A percentile compares a stretch with the other conserved stretches of the same genome.
Conservation (phyloP, 2,329 filamentous ascomycete genomes). For the Aspergillus novoparasiticus region DNA sequence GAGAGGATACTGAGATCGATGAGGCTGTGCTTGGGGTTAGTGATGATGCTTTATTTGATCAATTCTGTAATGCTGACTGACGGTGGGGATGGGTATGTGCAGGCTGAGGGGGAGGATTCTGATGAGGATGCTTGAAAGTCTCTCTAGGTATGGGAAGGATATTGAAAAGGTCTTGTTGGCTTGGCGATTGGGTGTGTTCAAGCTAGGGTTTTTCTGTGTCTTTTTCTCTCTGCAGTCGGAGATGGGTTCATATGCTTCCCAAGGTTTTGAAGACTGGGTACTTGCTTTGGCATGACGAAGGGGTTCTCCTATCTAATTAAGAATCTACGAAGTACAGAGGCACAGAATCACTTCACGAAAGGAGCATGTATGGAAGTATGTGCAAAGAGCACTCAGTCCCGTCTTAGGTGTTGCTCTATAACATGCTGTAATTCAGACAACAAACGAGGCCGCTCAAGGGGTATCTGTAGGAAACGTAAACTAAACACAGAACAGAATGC, state of each 20-base stretch:
- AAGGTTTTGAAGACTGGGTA: not conserved
- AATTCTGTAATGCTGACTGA: not conserved
- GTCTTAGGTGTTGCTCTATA: not conserved
- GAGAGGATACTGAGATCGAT: conserved; percentile 3
- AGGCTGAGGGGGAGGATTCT: not conserved
- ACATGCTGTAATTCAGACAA: conserved; percentile 6
- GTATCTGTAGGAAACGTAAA: conserved; percentile 23
- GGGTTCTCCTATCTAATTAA: not conserved
- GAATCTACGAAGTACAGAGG: not conserved
- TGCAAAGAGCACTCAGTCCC: not conserved
- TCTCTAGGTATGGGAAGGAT: not conserved
- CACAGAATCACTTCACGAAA: not conserved
- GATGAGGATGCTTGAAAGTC: not conserved
- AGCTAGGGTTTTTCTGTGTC: not conserved
- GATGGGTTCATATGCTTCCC: not conserved
- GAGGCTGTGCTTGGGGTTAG: conserved; percentile 3
- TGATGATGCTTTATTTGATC: not conserved
- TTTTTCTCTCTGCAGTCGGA: not conserved
- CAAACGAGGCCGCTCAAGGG: conserved; percentile 17
- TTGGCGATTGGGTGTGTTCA: not conserved
- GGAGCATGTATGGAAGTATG: not conserved
- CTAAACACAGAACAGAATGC: conserved; percentile 1
- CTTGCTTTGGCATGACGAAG: not conserved
- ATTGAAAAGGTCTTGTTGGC: not conserved
- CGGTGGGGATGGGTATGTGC: not conserved